Conservation (phyloP, 2,329 filamentous ascomycete species). For the Didymella glomerata region DNA sequence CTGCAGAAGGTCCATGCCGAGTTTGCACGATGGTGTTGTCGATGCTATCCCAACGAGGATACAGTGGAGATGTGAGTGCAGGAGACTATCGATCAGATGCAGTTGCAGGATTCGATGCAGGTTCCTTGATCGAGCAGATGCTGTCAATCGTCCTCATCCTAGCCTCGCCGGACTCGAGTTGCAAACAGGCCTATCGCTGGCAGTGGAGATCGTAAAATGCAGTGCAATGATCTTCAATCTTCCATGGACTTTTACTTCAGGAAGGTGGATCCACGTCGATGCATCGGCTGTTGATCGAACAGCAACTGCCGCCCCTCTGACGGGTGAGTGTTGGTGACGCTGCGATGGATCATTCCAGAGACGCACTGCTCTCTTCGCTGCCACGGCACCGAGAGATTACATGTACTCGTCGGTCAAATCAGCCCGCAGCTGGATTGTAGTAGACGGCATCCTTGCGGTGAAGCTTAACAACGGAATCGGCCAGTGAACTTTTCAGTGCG, state of each 20-base stretch:
- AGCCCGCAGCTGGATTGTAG: neutral
- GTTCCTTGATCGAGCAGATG: neutral
- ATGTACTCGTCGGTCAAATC: neutral
- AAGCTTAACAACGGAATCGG: neutral
- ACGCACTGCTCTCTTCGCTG: neutral
- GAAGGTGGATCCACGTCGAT: constrained; percentile 9
- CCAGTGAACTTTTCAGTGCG: neutral
- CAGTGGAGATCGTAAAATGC: neutral
- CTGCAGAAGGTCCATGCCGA: constrained; percentile 5
- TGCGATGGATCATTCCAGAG: neutral
- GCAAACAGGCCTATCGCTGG: constrained; percentile 3
- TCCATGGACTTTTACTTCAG: constrained; percentile 4
- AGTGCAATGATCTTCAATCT: neutral
- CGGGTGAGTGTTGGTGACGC: neutral
- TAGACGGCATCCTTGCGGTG: neutral
- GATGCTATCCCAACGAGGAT: neutral
- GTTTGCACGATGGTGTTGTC: neutral
- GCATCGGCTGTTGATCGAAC: constrained; percentile 2
- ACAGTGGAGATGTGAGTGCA: neutral
- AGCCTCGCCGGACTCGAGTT: constrained; percentile 3
- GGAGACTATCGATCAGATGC: neutral
- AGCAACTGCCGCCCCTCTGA: constrained; percentile 15
- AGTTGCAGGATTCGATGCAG: neutral
- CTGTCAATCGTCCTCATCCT: neutral
- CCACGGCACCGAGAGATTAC: neutral